Conservation (phyloP, 306 rosid genomes). For the Cucurbita ficifolia region DNA sequence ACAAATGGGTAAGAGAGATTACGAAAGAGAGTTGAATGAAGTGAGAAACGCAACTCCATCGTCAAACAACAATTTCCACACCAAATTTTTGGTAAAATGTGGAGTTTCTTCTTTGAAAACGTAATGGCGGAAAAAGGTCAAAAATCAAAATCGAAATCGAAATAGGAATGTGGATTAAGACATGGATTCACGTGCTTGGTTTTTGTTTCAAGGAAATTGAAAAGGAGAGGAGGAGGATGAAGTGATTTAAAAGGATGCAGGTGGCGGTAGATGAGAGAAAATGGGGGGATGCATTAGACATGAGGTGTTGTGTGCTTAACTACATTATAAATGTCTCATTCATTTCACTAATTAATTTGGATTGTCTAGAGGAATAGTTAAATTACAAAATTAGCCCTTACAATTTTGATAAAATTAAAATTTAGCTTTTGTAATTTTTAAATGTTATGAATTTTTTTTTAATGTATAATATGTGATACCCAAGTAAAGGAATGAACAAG, state of each 20-base stretch:
- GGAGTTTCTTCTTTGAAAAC: not conserved
- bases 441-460: too few species aligned
- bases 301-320: not conserved
- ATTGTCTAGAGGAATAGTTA: not conserved
- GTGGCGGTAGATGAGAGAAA: not conserved
- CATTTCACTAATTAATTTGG: not conserved
- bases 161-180: not conserved
- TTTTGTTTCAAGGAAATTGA: not conserved
- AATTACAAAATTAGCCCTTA: too few species aligned
- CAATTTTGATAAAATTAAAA: too few species aligned
- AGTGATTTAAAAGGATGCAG: not conserved
- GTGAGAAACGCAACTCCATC: not conserved
- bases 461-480: too few species aligned
- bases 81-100: not conserved
- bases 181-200: not conserved
- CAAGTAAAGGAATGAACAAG: too few species aligned
- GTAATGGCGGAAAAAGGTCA: not conserved
- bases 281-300: conserved; percentile 5
- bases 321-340: not conserved
- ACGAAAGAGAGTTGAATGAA: not conserved
- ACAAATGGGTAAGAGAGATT: not conserved
- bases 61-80: not conserved
- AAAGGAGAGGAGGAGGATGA: not conserved
- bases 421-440: too few species aligned
- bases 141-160: not conserved